phyloP scores from a whole-genome alignment of 495 filamentous ascomycete genomes.

The Clohesyomyces aquaticus region DNA sequence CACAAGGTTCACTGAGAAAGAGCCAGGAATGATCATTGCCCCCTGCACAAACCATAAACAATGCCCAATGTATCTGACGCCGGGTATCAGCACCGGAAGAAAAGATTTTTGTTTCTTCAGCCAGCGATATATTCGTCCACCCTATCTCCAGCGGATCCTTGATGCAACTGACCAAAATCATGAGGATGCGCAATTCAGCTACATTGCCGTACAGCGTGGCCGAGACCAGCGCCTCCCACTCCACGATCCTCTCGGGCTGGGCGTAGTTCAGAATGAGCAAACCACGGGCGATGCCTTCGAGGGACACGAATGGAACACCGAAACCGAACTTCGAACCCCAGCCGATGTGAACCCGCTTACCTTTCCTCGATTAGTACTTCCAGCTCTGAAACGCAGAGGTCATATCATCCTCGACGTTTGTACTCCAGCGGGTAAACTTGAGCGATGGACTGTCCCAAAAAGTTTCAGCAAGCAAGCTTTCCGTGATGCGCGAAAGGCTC shows the following conservation, averaged over 20 bases:
- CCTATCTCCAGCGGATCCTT: constrained; percentile 78
- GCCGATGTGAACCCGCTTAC: constrained; percentile 58
- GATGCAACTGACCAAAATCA: constrained; percentile 74
- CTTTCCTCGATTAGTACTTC: constrained; percentile 76
- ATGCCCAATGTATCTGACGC: constrained; percentile 83
- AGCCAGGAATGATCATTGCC: constrained; percentile 88
- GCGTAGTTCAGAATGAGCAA: constrained; percentile 45
- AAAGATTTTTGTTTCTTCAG: constrained; percentile 90
- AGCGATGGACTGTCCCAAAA: constrained; percentile 89
- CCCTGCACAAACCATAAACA: constrained; percentile 89
- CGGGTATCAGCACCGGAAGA: constrained; percentile 69
- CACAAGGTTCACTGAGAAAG: constrained; percentile 54
- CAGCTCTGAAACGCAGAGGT: constrained; percentile 81
- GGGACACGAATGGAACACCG: constrained; percentile 45
- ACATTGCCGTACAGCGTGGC: constrained; percentile 84
- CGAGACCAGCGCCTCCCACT: constrained; percentile 43
- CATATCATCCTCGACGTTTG: constrained; percentile 91
- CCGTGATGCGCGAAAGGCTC: constrained; percentile 85
- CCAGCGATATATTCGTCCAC: constrained; percentile 84
- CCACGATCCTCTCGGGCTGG: constrained; percentile 26
- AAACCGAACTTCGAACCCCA: constrained; percentile 53
- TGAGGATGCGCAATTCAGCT: constrained; percentile 88
- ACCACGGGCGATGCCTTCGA: constrained; percentile 50
- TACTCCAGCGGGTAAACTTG: constrained; percentile 82
- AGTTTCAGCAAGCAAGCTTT: constrained; percentile 80